These are phyloP conservation scores for Ceratobasidium sp. DNA, from an alignment of 1,284 basidiomycete species.

Conservation along the genomic window DNA sequence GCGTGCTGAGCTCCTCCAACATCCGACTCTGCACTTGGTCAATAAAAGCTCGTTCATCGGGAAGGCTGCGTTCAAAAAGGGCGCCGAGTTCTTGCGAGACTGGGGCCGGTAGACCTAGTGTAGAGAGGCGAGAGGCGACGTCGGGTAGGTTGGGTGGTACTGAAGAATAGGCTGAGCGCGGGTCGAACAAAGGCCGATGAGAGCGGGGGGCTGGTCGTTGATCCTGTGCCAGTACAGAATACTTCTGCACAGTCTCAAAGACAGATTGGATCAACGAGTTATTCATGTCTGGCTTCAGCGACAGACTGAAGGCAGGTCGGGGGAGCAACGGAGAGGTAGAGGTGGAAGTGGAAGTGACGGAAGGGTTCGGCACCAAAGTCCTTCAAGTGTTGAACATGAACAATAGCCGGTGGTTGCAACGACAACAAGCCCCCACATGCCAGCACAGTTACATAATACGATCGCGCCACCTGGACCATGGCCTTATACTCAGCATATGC, in stretches of 20 bases:
- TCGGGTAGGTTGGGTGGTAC: constrained; percentile 1
- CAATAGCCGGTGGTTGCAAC: background rate
- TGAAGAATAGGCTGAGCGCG: background rate
- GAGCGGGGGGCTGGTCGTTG: background rate
- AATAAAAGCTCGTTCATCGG: background rate
- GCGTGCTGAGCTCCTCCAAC: constrained; percentile 20
- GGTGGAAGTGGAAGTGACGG: background rate
- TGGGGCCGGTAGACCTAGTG: background rate
- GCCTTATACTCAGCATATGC: background rate
- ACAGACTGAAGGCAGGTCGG: constrained; percentile 6
- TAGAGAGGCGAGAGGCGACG: background rate
- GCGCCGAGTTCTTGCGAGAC: constrained; percentile 6
- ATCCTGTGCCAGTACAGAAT: background rate
- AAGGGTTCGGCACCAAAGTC: constrained; percentile 12
- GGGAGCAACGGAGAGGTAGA: constrained; percentile 15
- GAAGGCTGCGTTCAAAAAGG: background rate
- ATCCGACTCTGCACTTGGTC: constrained; percentile 13
- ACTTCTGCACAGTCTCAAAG: background rate
- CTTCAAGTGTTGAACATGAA: constrained; percentile 2
- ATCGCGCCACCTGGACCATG: background rate
- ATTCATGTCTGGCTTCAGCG: constrained; percentile 24
- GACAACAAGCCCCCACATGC: constrained; percentile 37
- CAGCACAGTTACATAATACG: constrained; percentile 7
- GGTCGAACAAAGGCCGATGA: background rate
- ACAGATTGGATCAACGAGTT: constrained; percentile 19